Base-by-base conservation (phyloP, 2,329 filamentous ascomycete species). In the Elsinoe batatas region DNA sequence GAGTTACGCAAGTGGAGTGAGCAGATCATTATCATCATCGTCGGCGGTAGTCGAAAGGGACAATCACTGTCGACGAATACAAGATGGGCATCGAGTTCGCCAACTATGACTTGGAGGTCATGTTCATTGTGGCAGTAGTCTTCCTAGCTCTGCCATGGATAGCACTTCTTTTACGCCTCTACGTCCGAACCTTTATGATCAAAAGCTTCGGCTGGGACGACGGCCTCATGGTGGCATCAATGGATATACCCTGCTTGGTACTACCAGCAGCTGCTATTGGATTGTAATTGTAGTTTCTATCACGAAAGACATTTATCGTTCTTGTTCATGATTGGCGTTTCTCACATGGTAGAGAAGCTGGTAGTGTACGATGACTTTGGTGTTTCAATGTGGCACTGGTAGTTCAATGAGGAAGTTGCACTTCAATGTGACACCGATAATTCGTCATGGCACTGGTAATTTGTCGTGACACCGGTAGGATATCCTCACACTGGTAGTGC, bases 141-240 rank as follows among this genome's bases (percentile, higher is more conserved):
- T 58, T 43, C 30, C 57, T 58, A 12, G 17, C 40, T 11, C 42
- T 58, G 10, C 30, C 57, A 44, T 58, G 57, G 57, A 22, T 56
- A n/a, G 51, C 53, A 5, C 37, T 53, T 3, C 32, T 49, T 6
- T 37, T 54, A 10, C 40, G 57, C 13, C 32, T 54, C 7, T 50
- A 46, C 12, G 26, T 56, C 22, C 55, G 56, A 12, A 44, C 36
- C 12, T 56, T 56, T 15, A 35, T 54, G 33, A 40, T 42, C n/a
- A 53, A 50, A 17, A 42, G 47, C 15, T 20, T 49, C 0, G 38
- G 57, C 13, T 56, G 57, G 46, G 57, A 58, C 17, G 57, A 58
- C 33, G 51, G 47, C 33, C 43, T 56, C 4, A 46, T 58, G 47
- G 26, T 58, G 4, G 12, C 50, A 13, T 44, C 53, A 37, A 37